Evolutionary conservation across 345 rosid species (phyloP), one percentile per base, ranked within the genome.

Genomic region (Eucalyptus marginata): DNA sequence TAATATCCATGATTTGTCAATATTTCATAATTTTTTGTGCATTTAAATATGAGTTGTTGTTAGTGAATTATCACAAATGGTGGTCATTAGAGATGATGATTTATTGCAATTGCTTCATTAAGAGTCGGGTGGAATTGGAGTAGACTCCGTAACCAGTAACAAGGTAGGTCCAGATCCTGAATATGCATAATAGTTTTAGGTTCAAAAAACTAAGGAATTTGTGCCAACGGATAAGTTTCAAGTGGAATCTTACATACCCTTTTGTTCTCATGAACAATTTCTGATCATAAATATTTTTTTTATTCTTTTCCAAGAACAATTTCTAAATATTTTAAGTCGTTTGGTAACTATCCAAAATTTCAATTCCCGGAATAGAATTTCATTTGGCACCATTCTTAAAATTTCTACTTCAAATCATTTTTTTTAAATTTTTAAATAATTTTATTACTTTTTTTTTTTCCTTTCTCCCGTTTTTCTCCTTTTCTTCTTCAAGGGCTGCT

Each of bases 291-390:
- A 15, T 50, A 0, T 14, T 6, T 50, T 50, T 52, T 52, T 52
- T 52, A 18, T 52, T 52, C 0, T 18, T 52, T 52, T 52, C 0
- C 5, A 0, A 0, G 0, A 52, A 52, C 0, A 18, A 52, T 52
- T 52, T 52, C 2, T 52, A 20, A 52, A 0, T 1, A 52, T 52
- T 52, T 52, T 52, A 52, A 52, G 0, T 0, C 1, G 0, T 52
- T 52, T 52, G 0, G 0, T 52, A 52, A 52, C 0, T 20, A 0
- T 52, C 0, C 1, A 52, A 52, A 18, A 52, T 7, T 52, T 52
- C 25, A 52, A 0, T 52, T 52, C 24, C 0, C 2, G 1, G 0
- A 52, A 52, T 18, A 52, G 4, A 52, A 52, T 52, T 52, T 10
- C 0, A 0, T 52, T 52, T 52, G 2, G 10, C 4, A 7, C 0